Evolutionary conservation across 495 filamentous ascomycete species (phyloP).

Genomic region (Lentithecium fluviatile): DNA sequence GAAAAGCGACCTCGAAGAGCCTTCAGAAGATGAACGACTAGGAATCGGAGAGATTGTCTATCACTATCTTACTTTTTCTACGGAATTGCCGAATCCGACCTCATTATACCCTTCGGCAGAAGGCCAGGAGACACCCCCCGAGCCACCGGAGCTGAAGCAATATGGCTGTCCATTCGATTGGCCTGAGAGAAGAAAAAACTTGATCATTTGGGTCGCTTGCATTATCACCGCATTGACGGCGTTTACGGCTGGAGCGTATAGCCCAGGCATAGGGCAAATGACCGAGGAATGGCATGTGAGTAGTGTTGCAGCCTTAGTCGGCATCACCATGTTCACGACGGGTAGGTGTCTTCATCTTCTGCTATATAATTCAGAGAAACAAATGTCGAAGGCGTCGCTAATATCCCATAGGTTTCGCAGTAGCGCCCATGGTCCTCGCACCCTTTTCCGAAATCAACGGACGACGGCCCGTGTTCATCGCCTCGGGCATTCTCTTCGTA

Average conservation of each 20-base stretch:
- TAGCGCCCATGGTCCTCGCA: slow-evolving; percentile 87
- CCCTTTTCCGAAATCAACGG: slow-evolving; percentile 87
- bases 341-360: slow-evolving; percentile 13
- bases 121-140: slow-evolving; percentile 48
- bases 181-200: slow-evolving; percentile 64
- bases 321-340: slow-evolving; percentile 77
- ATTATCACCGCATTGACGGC: slow-evolving; percentile 73
- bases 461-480: slow-evolving; percentile 75
- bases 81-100: slow-evolving; percentile 59
- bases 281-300: slow-evolving; percentile 61
- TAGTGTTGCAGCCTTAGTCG: slow-evolving; percentile 64
- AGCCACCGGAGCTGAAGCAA: slow-evolving; percentile 61
- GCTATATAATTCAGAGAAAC: neutral
- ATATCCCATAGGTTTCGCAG: slow-evolving; percentile 62
- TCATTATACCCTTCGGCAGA: slow-evolving; percentile 43
- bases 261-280: slow-evolving; percentile 63
- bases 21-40: slow-evolving; percentile 10
- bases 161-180: slow-evolving; percentile 74
- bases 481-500: slow-evolving; percentile 67
- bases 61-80: slow-evolving; percentile 73
- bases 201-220: slow-evolving; percentile 74
- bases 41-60: slow-evolving; percentile 51
- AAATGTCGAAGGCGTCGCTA: neutral
- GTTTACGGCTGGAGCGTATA: slow-evolving; percentile 80
- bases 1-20: slow-evolving; percentile 4